Base-by-base conservation (phyloP, 2,329 filamentous ascomycete genomes). In the Elsinoe fawcettii region DNA sequence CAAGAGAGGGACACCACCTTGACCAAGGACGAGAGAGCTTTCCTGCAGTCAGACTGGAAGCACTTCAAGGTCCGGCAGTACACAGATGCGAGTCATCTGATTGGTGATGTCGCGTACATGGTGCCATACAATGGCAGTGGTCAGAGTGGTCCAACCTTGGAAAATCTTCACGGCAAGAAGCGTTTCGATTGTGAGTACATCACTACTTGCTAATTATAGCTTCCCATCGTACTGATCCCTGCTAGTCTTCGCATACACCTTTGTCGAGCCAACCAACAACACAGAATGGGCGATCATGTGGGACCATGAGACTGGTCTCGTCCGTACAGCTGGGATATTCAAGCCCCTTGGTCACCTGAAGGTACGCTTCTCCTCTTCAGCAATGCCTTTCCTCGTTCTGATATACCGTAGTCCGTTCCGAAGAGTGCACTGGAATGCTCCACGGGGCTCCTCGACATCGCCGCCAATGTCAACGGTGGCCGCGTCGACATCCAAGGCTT, bases 291-390 rank as follows among this genome's bases (percentile, higher is more conserved):
- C 81, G 0, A 84, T 97, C 60, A 90, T 96, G 82, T 99, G 93
- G 93, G 93, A 99, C 71, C 96, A 96, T 74, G 92, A 95, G 65
- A 83, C 92, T 60, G 93, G 93, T 7, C 84, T 97, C 27, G 91
- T 97, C 61, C 85, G 92, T 60, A 95, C 95, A 72, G 96, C 91
- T 1, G 87, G 90, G 25, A 88, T 97, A 68, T 97, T 97, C 80
- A 96, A 96, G 71, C 90, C 88, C 63, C 86, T 85, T 69, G 84
- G 86, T 62, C 92, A 92, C 67, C 81, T 86, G 62, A 99, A 99
- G 83, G 92, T 90, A 69, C 67, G 76, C 65, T 36, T 32, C 2
- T 20, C 14, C 22, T 16, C 34, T 23, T 54, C 7, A 51, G 49
- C 14, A 16, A 6, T 11, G 7, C 16, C 16, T 39, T 30, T 5